Base-by-base conservation (phyloP, 805 yeast genomes). In the Cephaloascus albidus region DNA sequence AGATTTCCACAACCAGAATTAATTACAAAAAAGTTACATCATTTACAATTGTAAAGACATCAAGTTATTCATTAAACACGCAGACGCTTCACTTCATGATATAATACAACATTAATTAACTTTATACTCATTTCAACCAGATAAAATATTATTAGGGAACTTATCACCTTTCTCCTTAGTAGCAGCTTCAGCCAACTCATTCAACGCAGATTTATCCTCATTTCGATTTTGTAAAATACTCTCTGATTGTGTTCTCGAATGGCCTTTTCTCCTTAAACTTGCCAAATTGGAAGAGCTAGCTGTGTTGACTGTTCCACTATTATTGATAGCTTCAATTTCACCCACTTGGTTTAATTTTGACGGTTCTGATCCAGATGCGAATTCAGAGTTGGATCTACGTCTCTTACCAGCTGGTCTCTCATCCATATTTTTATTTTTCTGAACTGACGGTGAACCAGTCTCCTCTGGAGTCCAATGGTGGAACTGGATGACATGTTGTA, bases 391-490 rank as follows among this genome's bases (percentile, higher is more conserved):
- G 6, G 44, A 36, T 44, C 48, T 10, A 40, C 49, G 36, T 37
- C 46, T 45, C 20, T 42, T 47, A n/a, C 33, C 28, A 12, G 28
- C 28, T 23, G 28, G 28, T 12, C 12, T 23, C 12, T 23, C 28
- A 8, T 23, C 28, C 10, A 23, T 8, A 12, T 23, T 23, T 23
- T 23, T 23, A 8, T 6, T 8, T 23, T 23, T 23, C 10, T 6
- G 12, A 23, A 6, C 28, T 23, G 28, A 23, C 6, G 28, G 28
- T 23, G 28, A 23, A 12, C 12, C 12, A 23, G 6, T 12, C 10
- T 23, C 10, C 28, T n/a, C n/a, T 10, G 74, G 74, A 40, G 61
- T 63, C 75, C 75, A 70, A 44, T 70, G 76, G 39, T 70, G 75
- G 46, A 70, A 70, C 44, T 70, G 76, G 14, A 70, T 69, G 10